Evolutionary conservation across 345 rosid species (phyloP).

Genomic region (Conringia planisiliqua): DNA sequence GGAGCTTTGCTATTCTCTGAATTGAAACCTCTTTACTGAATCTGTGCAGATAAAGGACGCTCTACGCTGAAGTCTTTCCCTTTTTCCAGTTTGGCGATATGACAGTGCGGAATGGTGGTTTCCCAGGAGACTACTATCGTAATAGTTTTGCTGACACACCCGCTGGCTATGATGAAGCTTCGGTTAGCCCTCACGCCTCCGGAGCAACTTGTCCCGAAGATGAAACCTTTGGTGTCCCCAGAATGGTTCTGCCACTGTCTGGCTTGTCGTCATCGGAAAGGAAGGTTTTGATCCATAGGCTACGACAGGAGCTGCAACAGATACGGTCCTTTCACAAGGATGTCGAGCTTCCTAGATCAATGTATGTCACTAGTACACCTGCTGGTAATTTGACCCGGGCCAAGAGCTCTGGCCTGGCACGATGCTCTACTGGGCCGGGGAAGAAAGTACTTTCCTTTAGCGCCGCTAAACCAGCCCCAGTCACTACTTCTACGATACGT

Average conservation of each 20-base stretch:
- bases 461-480: background rate
- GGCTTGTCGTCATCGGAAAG: conserved; percentile 22
- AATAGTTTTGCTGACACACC: background rate
- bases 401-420: conserved; percentile 1
- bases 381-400: background rate
- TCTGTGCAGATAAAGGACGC: background rate
- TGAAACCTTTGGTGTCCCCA: conserved; percentile 13
- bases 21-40: background rate
- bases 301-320: conserved; percentile 19
- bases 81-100: conserved; percentile 10
- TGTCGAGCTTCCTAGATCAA: background rate
- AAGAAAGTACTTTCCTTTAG: background rate
- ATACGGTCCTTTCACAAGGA: conserved; percentile 10
- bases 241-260: conserved; percentile 8
- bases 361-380: background rate
- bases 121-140: conserved; percentile 19
- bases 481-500: background rate
- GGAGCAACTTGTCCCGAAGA: background rate
- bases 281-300: background rate
- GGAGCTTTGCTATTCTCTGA: background rate
- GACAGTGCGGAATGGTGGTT: conserved; percentile 27
- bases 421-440: conserved; percentile 15
- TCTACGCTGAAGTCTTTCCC: background rate
- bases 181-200: conserved; percentile 6
- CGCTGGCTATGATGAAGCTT: background rate